Evolutionary conservation across 192 early-diverging fungal genomes (phyloP).

Genomic region (Geranomyces michiganensis): DNA sequence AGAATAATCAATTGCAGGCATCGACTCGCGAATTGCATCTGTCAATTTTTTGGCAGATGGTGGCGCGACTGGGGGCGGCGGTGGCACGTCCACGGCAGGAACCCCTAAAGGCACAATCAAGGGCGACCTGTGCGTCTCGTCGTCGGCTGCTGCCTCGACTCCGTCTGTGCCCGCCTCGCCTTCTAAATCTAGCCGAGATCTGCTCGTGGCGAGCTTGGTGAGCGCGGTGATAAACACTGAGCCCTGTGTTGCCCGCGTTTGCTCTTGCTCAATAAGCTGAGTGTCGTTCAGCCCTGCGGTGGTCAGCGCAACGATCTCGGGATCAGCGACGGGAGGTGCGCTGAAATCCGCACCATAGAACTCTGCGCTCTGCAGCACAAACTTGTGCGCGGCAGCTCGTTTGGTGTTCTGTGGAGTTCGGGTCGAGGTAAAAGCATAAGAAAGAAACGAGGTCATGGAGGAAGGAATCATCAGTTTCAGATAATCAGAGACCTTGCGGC

Average conservation of each 20-base stretch:
- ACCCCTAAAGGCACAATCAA: background rate
- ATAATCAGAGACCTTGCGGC: constrained; percentile 13
- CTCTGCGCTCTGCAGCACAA: constrained; percentile 38
- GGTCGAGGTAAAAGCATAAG: constrained; percentile 13
- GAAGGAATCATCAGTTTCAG: constrained; percentile 27
- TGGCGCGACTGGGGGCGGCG: background rate
- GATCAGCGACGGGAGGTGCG: constrained; percentile 18
- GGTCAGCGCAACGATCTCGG: constrained; percentile 11
- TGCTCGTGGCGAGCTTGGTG: constrained; percentile 15
- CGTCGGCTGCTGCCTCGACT: background rate
- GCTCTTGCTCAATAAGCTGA: constrained; percentile 19
- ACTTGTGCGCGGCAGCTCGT: constrained; percentile 23
- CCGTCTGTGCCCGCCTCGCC: background rate
- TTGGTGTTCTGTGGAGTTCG: constrained; percentile 20
- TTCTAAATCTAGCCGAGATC: background rate
- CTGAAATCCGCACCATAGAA: constrained; percentile 50
- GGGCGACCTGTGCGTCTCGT: background rate
- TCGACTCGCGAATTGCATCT: constrained; percentile 21
- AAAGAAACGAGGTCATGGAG: constrained; percentile 20
- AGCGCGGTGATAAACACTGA: constrained; percentile 45
- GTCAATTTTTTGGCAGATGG: constrained; percentile 5
- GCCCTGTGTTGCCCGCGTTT: constrained; percentile 30
- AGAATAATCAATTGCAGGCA: constrained; percentile 40
- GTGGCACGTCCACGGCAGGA: background rate
- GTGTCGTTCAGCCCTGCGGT: constrained; percentile 8